Evolutionary conservation across 108 stramenopile genomes (phyloP).

Genomic region (Licmophora abbreviata): DNA sequence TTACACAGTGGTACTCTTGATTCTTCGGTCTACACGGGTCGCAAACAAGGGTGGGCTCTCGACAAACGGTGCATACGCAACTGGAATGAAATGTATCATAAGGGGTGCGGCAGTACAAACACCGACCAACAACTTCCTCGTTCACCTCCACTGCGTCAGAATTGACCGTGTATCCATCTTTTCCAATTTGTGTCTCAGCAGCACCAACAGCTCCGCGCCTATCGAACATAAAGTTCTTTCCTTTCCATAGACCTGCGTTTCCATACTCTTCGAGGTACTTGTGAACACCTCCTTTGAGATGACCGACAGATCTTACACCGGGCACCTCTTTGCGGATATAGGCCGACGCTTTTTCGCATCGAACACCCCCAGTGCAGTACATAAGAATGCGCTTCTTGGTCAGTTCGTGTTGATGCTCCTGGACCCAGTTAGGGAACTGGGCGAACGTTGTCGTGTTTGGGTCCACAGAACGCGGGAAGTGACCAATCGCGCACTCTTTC

Average conservation of each 20-base stretch:
- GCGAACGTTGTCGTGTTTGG: conserved; percentile 41
- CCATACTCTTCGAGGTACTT: conserved; percentile 77
- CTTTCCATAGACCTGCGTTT: conserved; percentile 41
- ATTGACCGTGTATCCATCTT: conserved; percentile 6
- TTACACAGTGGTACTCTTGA: conserved; percentile 60
- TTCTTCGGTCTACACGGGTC: conserved; percentile 15
- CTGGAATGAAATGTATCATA: conserved; percentile 67
- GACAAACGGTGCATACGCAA: conserved; percentile 80
- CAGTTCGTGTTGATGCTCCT: conserved; percentile 21
- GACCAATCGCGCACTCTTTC: conserved; percentile 74
- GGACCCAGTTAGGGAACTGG: conserved; percentile 54
- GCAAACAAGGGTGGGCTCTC: conserved; percentile 72
- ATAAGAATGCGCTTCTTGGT: conserved; percentile 57
- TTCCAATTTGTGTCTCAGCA: conserved; percentile 5
- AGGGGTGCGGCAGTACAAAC: conserved; percentile 47
- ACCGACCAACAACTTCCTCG: conserved; percentile 41
- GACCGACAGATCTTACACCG: conserved; percentile 42
- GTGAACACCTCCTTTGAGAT: conserved; percentile 83
- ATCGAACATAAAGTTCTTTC: conserved; percentile 88
- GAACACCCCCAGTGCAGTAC: conserved; percentile 93
- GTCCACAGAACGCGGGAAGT: conserved; percentile 37
- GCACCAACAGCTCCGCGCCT: conserved; percentile 32
- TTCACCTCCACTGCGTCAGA: background rate
- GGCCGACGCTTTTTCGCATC: conserved; percentile 89
- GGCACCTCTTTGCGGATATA: conserved; percentile 47